A percentile compares a stretch with the other conserved stretches of the same genome.
These are phyloP conservation scores for Xylaria curta DNA, from an alignment of 495 filamentous ascomycete genomes.

Conservation along the genomic window DNA sequence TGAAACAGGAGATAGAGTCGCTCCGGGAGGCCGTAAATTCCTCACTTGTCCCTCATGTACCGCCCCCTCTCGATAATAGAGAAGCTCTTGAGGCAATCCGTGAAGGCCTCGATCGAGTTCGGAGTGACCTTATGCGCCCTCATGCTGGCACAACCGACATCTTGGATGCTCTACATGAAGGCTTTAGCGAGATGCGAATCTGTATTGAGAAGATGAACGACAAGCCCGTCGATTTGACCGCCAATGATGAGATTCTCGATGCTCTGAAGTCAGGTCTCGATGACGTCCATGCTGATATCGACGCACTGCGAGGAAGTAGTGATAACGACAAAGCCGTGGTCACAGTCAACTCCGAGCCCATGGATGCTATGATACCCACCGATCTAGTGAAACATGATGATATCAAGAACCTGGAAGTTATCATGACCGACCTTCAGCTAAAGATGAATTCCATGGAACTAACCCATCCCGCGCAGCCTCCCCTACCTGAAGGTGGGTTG, in stretches of 20 bases:
- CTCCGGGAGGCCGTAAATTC: conserved; percentile 75
- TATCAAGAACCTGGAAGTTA: conserved; percentile 79
- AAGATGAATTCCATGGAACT: conserved; percentile 85
- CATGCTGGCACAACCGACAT: conserved; percentile 71
- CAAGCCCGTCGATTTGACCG: conserved; percentile 79
- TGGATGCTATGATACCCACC: conserved; percentile 40
- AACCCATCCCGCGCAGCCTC: conserved; percentile 50
- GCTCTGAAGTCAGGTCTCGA: conserved; percentile 80
- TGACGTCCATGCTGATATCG: conserved; percentile 75
- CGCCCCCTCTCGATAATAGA: conserved; percentile 51
- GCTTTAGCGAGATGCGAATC: conserved; percentile 71
- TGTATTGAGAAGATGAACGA: conserved; percentile 80
- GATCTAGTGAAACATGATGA: conserved; percentile 66
- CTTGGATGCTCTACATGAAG: conserved; percentile 82
- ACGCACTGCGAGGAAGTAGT: conserved; percentile 66
- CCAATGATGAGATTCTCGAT: conserved; percentile 84
- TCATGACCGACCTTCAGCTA: conserved; percentile 80
- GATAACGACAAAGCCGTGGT: conserved; percentile 63
- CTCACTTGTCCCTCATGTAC: conserved; percentile 65
- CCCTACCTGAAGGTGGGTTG: conserved; percentile 37
- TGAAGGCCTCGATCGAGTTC: conserved; percentile 71
- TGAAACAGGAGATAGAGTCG: conserved; percentile 80
- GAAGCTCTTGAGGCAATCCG: conserved; percentile 74
- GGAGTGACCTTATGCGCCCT: conserved; percentile 66
- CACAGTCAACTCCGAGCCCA: conserved; percentile 45